Evolutionary conservation across 2,329 filamentous ascomycete genomes (phyloP).

Genomic region (Fonsecaea pugnacius): DNA sequence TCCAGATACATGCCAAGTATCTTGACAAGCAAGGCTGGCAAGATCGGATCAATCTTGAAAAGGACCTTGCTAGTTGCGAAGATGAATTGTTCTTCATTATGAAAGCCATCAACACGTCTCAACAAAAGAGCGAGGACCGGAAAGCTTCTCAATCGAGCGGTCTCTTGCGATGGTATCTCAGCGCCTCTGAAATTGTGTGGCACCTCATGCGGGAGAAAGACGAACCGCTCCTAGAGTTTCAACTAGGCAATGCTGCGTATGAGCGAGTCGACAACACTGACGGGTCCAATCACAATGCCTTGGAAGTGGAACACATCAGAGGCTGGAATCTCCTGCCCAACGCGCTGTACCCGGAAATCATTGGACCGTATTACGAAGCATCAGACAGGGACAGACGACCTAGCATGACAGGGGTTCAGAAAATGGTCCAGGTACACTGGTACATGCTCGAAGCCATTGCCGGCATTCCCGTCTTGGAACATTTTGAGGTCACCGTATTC

Average conservation of each 20-base stretch:
- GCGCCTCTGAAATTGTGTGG: constrained; percentile 96
- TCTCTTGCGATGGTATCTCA: constrained; percentile 86
- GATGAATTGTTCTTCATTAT: constrained; percentile 99
- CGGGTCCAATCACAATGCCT: constrained; percentile 89
- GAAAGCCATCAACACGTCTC: constrained; percentile 98
- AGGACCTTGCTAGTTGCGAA: constrained; percentile 84
- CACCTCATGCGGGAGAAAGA: constrained; percentile 86
- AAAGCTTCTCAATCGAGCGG: constrained; percentile 72
- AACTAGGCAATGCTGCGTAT: constrained; percentile 87
- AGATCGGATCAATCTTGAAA: constrained; percentile 84
- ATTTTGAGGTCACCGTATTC: constrained; percentile 92
- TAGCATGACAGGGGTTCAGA: constrained; percentile 42
- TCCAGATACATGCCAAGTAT: constrained; percentile 86
- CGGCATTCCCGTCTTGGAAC: constrained; percentile 94
- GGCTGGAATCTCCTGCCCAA: constrained; percentile 88
- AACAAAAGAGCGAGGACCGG: constrained; percentile 78
- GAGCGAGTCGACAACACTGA: constrained; percentile 96
- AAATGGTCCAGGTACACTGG: constrained; percentile 95
- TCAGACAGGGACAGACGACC: constrained; percentile 50
- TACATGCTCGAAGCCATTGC: constrained; percentile 98
- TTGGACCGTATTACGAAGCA: constrained; percentile 81
- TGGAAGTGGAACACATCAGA: constrained; percentile 84
- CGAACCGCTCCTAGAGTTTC: constrained; percentile 88
- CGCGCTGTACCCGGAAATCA: constrained; percentile 94
- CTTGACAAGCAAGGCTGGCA: constrained; percentile 90